Evolutionary conservation across 441 rosid genomes (phyloP), one percentile per base, ranked within the genome.

Genomic region (Adansonia rubrostipa): DNA sequence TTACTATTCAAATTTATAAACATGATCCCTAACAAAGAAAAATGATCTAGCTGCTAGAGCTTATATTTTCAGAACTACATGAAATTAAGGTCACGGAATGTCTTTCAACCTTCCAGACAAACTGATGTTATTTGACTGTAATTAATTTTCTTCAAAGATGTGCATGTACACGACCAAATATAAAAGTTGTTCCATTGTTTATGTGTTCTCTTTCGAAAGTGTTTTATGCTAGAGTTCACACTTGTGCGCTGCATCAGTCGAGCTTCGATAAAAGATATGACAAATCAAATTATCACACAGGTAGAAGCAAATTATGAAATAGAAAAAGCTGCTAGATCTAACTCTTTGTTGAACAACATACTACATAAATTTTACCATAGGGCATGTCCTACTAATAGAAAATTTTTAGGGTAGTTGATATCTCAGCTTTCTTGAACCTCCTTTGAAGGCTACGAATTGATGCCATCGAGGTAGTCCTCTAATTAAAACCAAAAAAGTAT

Each of bases 231-330:
- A 15, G n/a, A 56, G 11, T 48, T 36, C 67, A 58, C 47, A 28
- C 33, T 71, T 71, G 17, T 28, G 44, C 33, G 33, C 68, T 53
- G 63, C 15, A 9, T 14, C 1, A 50, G 22, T 51, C 44, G 15
- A 71, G 13, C 60, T 15, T 44, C 48, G 2, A 57, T 5, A 73
- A 56, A 17, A 73, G 40, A 70, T 70, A 24, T 48, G 65, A 56
- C 9, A 58, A 54, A 58, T 40, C 67, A 73, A 73, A 73, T 60
- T 73, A 57, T 56, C 36, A 40, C 19, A 73, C 36, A 13, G 19
- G 40, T 47, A 71, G 15, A 50, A 24, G n/a, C 61, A 28, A n/a
- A 51, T 4, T 33, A 22, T 13, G 58, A 50, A 50, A 0, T 50
- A 70, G 10, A 24, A 66, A 42, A 42, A 44, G 24, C 50, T n/a